Evolutionary conservation across 2,329 filamentous ascomycete genomes (phyloP), one percentile per base, ranked within the genome.

Genomic region (Sarocladium strictum): DNA sequence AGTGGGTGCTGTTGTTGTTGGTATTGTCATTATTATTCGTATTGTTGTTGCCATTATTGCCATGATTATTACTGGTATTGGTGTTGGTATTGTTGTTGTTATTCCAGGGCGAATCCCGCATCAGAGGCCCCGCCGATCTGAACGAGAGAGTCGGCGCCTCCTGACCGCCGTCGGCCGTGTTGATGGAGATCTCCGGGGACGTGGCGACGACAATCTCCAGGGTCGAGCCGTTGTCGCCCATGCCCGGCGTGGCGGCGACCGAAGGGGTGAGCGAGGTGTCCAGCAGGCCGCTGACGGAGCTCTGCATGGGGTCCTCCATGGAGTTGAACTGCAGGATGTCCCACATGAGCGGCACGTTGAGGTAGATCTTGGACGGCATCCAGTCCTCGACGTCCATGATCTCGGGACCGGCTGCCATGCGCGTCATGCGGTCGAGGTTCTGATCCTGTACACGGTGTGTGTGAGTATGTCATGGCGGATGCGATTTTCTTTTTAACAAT

Each of bases 311-410:
- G 17, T 72, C 67, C 0, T 69, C 64, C 7, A 65, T 66, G 27
- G 67, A 76, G 59, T 73, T 76, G 60, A 78, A 73, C 54, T 77
- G 74, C 3, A 79, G 62, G 10, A 78, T 73, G 35, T 77, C 73
- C 76, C 76, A 79, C 76, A 79, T 78, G 3, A 79, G 60, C 1
- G 75, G 74, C 1, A 78, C 74, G 56, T 74, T 78, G 33, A 79
- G 74, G 58, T 78, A 74, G 47, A 79, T 78, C 49, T 75, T 75
- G 21, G 74, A 77, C 0, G 76, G 76, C 65, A 77, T 73, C 76
- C 76, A 78, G 58, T 78, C 75, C 55, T 77, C 74, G 14, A 72
- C 69, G 32, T 77, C 74, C 55, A 76, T 69, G 7, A 64, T 72
- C 7, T 78, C 75, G 0, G 75, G 72, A 2, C 76, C 76, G 2